These are phyloP conservation scores for Neopestalotiopsis clavispora DNA, from an alignment of 2,329 filamentous ascomycete genomes.

Conservation along the genomic window DNA sequence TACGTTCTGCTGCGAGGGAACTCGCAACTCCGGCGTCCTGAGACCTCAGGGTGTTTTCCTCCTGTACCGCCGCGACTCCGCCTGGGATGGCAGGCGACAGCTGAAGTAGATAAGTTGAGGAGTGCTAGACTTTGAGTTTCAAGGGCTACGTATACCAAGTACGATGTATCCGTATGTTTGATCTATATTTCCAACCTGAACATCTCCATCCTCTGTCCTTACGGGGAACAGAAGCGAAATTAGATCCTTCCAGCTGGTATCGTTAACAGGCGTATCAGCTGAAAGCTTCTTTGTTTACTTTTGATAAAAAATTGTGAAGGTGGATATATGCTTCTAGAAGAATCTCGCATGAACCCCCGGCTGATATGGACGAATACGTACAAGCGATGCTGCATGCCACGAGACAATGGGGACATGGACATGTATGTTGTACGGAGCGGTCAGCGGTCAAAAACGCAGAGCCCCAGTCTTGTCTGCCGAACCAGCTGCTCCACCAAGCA, in stretches of 20 bases:
- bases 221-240: not conserved
- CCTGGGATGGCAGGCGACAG: not conserved
- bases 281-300: not conserved
- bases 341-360: not conserved
- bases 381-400: not conserved
- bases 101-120: not conserved
- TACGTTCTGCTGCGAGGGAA: not conserved
- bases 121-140: not conserved
- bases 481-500: not conserved
- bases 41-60: not conserved
- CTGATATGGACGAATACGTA: no score
- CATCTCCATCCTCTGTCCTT: not conserved
- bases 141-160: not conserved
- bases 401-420: not conserved
- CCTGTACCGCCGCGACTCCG: not conserved
- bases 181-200: not conserved
- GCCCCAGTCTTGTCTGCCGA: conserved; percentile 1
- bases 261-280: not conserved
- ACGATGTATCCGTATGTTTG: not conserved
- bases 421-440: no score
- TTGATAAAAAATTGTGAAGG: not conserved
- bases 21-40: not conserved
- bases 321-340: not conserved
- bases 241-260: not conserved
- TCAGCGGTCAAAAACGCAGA: not conserved